Base-by-base conservation (phyloP, 1,139 yeast species). In the Debaryomycetaceae sp. region DNA sequence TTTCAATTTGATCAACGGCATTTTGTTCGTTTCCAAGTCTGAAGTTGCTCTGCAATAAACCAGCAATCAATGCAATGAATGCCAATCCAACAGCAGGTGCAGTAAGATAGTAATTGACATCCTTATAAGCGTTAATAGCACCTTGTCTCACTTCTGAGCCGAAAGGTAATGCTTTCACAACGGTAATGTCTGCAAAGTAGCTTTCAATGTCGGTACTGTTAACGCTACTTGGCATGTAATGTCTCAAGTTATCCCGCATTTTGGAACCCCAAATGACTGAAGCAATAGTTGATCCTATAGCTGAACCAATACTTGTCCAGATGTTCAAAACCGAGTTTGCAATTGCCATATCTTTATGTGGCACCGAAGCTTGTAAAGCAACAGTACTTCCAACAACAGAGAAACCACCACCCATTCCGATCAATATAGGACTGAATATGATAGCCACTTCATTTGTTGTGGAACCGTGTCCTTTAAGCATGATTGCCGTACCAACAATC, bases 251-350 rank as follows among this genome's bases (percentile, higher is more conserved):
- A 22, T 42, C 49, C 8, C 78, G 77, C 41, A 76, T 50, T 33
- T 64, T 57, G 36, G 70, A 62, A 22, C 73, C 63, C 80, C 80
- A 76, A 35, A 76, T 64, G n/a, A 76, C 76, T 45, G 76, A 78
- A 24, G 78, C 66, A 37, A 75, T 60, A 7, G 79, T 66, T 39
- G 63, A 55, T 8, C 80, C 81, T 42, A 76, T 56, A 11, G 76
- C 75, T 39, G 65, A 54, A 37, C 80, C 81, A 47, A 76, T 65
- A 38, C 63, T 59, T 45, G 70, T 66, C 57, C 69, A 64, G 35
- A 79, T 58, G n/a, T 64, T 51, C 45, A 75, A 63, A 24, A 76
- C 53, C 2, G 79, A 66, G 44, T 77, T 75, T 31, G 70, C 65
- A 35, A 72, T 59, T 6, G 76, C 75, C 61, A 75, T 58, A 55